phyloP scores from a whole-genome alignment of 2,329 filamentous ascomycete species.

The Chaetomium sp. region DNA sequence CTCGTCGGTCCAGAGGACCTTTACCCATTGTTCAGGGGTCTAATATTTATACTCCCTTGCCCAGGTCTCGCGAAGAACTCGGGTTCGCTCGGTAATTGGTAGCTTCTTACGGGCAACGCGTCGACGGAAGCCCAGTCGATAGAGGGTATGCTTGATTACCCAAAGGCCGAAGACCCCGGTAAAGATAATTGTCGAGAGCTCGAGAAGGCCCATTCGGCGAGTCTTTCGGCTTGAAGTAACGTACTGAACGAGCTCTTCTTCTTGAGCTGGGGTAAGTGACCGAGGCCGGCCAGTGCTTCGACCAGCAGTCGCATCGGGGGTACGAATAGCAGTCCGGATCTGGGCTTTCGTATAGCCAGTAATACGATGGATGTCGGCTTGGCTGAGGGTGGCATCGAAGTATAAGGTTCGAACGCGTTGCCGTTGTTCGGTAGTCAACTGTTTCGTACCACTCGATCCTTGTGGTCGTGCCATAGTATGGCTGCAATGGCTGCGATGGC shows the following conservation, averaged over 20 bases:
- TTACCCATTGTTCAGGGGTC: slow-evolving; percentile 1
- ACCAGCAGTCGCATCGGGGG: not conserved
- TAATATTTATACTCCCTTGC: not conserved
- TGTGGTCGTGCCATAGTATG: too few species aligned
- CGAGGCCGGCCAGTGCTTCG: slow-evolving; percentile 12
- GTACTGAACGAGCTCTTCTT: slow-evolving; percentile 6
- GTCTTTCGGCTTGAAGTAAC: not conserved
- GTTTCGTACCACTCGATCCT: too few species aligned
- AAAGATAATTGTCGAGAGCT: slow-evolving; percentile 19
- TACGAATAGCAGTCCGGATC: slow-evolving; percentile 15
- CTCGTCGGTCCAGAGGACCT: slow-evolving; percentile 7
- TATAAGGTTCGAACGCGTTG: too few species aligned
- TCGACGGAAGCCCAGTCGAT: slow-evolving; percentile 20
- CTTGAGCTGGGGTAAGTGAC: not conserved
- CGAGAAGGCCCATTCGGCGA: slow-evolving; percentile 19
- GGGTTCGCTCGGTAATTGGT: not conserved
- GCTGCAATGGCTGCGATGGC: too few species aligned
- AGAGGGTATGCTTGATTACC: slow-evolving; percentile 21
- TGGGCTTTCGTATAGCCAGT: slow-evolving; percentile 17
- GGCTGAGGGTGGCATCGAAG: too few species aligned
- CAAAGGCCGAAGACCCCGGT: slow-evolving; percentile 6
- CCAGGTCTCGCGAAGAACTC: not conserved
- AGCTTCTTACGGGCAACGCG: slow-evolving; percentile 11
- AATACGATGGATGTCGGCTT: too few species aligned
- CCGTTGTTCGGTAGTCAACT: too few species aligned